Base-by-base conservation (phyloP, 257 asterid genomes). In the Craterostigma plantagineum region DNA sequence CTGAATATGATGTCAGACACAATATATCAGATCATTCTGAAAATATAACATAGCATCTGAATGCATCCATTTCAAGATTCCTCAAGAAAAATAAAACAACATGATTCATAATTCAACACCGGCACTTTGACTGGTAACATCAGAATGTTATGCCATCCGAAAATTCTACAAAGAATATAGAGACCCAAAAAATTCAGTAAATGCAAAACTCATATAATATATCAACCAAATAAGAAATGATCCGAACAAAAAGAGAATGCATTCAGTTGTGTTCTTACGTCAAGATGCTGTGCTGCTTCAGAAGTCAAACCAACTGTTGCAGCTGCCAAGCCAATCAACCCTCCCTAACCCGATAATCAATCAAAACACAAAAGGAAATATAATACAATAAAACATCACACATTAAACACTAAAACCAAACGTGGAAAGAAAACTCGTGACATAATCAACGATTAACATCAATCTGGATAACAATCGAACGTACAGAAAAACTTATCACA, bases 281-380 rank as follows among this genome's bases (percentile, higher is more conserved):
- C 97, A 49, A 87, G 95, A 69, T 87, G 97, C 23, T 78, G 85
- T 4, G 93, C 62, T 50, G 97, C 95, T 63, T 87, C 92, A 8
- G 92, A 63, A 55, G 90, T 76, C 84, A 87, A 74, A 38, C 92
- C 97, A 44, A 87, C 93, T 16, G 97, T 87, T 13, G 86, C 97
- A n/a, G 97, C 97, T 7, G 97, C 97, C 81, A 87, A 67, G 48
- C 97, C 97, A 50, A 87, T 87, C 75, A 87, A 66, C 47, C 97
- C 97, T 55, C 97, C 97, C 97, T 87, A 60, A 52, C 49, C 44
- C 63, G 38, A 33, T 42, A 47, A 0, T 8, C 34, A 23, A 23
- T 23, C 30, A 23, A 23, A 23, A 23, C 30, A 23, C 30, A 23
- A 23, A 23, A 23, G 6, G 4, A 23, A 23, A 23, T 39, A 38